Percentiles rank a stretch among this genome's conserved stretches.
Conservation (phyloP, 2,329 filamentous ascomycete species). For the Talaromyces sp. region DNA sequence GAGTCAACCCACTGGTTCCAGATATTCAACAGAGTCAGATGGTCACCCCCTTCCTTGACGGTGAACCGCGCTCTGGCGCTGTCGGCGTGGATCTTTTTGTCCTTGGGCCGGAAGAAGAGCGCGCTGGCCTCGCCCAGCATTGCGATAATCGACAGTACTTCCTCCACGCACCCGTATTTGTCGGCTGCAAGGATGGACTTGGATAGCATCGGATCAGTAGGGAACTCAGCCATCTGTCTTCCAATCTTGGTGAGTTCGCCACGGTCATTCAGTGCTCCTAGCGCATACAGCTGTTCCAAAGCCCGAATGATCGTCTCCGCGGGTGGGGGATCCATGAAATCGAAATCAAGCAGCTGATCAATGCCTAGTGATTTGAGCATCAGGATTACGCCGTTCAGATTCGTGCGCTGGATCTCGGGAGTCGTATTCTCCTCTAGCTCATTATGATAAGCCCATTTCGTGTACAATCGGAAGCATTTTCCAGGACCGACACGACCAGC, state of each 20-base stretch:
- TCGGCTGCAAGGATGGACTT: slow-evolving; percentile 85
- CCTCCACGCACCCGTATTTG: slow-evolving; percentile 86
- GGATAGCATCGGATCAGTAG: slow-evolving; percentile 84
- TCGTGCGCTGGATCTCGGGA: slow-evolving; percentile 88
- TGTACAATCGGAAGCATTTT: slow-evolving; percentile 90
- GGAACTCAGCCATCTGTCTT: slow-evolving; percentile 92
- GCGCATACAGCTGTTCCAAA: slow-evolving; percentile 83
- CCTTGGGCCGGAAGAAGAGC: slow-evolving; percentile 90
- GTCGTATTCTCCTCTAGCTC: slow-evolving; percentile 90
- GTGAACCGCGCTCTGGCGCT: slow-evolving; percentile 85
- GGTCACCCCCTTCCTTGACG: slow-evolving; percentile 83
- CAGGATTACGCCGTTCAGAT: slow-evolving; percentile 77
- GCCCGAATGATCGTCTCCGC: slow-evolving; percentile 84
- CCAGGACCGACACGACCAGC: slow-evolving; percentile 88
- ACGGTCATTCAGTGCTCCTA: slow-evolving; percentile 81
- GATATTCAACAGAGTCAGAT: slow-evolving; percentile 81
- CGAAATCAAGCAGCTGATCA: slow-evolving; percentile 86
- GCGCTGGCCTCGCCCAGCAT: slow-evolving; percentile 87
- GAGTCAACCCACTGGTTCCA: slow-evolving; percentile 94
- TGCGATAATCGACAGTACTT: slow-evolving; percentile 86
- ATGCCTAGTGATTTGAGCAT: slow-evolving; percentile 86
- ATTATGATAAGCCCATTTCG: slow-evolving; percentile 88
- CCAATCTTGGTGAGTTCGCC: slow-evolving; percentile 88
- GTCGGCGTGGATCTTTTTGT: slow-evolving; percentile 95
- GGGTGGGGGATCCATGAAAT: slow-evolving; percentile 91